phyloP scores from a whole-genome alignment of 2,329 filamentous ascomycete genomes.

The Rosellinia necatrix region DNA sequence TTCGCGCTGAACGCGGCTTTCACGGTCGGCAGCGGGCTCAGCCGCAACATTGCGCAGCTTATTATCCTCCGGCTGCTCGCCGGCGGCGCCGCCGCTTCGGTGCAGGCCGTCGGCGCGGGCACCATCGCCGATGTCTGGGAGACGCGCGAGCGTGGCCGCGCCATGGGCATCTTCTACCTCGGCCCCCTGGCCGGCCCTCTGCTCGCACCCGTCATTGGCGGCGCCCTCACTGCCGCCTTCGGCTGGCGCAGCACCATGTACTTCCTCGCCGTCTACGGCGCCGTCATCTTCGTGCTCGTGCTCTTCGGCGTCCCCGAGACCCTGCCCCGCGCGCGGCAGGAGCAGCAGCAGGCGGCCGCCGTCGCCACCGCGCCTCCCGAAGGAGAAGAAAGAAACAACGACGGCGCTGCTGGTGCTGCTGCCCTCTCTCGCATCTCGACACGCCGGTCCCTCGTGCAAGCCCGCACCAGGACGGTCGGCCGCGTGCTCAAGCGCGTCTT shows the following conservation, averaged over 20 bases:
- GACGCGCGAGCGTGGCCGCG: slow-evolving; percentile 69
- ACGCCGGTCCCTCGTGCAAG: slow-evolving; percentile 63
- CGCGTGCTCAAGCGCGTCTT: slow-evolving; percentile 63
- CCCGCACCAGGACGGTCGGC: slow-evolving; percentile 59
- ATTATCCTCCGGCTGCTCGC: slow-evolving; percentile 75
- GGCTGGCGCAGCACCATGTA: slow-evolving; percentile 80
- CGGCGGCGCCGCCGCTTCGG: slow-evolving; percentile 78
- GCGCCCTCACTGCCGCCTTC: slow-evolving; percentile 68
- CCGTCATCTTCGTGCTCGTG: slow-evolving; percentile 58
- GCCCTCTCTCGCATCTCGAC: slow-evolving; percentile 60
- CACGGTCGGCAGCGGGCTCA: slow-evolving; percentile 70
- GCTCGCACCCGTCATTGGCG: slow-evolving; percentile 77
- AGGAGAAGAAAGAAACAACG: not conserved
- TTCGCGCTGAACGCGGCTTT: slow-evolving; percentile 76
- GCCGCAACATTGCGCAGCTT: slow-evolving; percentile 73
- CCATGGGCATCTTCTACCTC: slow-evolving; percentile 85
- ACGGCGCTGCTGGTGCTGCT: too few relatives aligned
- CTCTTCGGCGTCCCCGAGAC: slow-evolving; percentile 70
- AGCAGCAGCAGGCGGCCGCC: slow-evolving; percentile 16
- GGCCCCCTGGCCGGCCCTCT: slow-evolving; percentile 77
- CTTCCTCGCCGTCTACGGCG: slow-evolving; percentile 75
- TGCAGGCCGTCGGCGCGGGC: slow-evolving; percentile 82
- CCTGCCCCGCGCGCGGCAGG: slow-evolving; percentile 48
- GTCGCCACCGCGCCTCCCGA: not conserved
- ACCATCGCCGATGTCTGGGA: slow-evolving; percentile 86